Evolutionary conservation across 2,329 filamentous ascomycete genomes (phyloP).

Genomic region (Diaporthe ampelina): DNA sequence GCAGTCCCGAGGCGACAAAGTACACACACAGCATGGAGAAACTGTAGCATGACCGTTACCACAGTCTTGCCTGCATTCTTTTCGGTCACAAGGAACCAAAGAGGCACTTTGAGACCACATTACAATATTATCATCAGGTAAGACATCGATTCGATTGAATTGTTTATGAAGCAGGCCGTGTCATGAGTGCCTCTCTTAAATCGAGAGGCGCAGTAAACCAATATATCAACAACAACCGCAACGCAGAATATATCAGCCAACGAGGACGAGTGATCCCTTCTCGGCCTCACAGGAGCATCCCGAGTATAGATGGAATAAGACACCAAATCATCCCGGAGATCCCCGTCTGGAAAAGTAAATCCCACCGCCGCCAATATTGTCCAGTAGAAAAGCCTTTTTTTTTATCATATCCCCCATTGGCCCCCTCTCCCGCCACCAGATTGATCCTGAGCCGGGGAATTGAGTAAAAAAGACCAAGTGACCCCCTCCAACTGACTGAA

Average conservation of each 20-base stretch:
- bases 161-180: slow-evolving; percentile 31
- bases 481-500: background rate
- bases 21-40: background rate
- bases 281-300: background rate
- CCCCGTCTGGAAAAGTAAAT: background rate
- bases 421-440: background rate
- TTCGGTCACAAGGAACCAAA: background rate
- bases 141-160: slow-evolving; percentile 1
- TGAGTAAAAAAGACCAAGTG: background rate
- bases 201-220: background rate
- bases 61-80: background rate
- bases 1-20: background rate
- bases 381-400: slow-evolving; percentile 10
- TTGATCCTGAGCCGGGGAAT: background rate
- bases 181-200: slow-evolving; percentile 7
- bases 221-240: slow-evolving; percentile 2
- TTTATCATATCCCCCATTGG: background rate
- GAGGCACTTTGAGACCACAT: background rate
- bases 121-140: background rate
- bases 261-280: background rate
- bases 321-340: slow-evolving; percentile 5
- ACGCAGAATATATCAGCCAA: background rate
- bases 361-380: background rate
- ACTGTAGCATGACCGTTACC: background rate
- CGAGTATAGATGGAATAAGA: background rate